Conservation (phyloP, 2,329 filamentous ascomycete genomes). For the Aspergillus texensis region DNA sequence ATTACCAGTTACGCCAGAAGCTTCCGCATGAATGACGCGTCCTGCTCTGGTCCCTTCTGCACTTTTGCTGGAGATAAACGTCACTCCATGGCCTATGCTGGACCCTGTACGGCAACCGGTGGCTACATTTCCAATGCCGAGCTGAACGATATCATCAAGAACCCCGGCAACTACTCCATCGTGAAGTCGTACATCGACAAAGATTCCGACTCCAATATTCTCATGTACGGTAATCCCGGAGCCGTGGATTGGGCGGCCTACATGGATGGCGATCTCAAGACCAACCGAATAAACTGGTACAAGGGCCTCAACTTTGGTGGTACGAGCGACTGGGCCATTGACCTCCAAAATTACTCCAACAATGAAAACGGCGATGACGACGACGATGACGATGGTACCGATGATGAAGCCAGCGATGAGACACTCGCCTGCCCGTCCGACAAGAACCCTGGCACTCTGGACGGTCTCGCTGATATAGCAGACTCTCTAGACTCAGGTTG, state of each 20-base stretch:
- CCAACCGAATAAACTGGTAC: not conserved
- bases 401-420: not conserved
- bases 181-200: not conserved
- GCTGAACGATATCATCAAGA: not conserved
- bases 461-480: not conserved
- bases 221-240: not conserved
- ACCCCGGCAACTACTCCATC: not conserved
- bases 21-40: constrained; percentile 1
- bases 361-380: not conserved
- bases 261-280: not conserved
- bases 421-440: not conserved
- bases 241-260: not conserved
- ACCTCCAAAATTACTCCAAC: not conserved
- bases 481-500: not conserved
- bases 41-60: constrained; percentile 5
- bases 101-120: not conserved
- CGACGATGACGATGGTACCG: not conserved
- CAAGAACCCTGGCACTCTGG: not conserved
- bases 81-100: not conserved
- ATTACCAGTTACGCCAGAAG: not conserved
- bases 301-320: not conserved
- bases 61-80: not conserved
- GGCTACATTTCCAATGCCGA: constrained; percentile 6
- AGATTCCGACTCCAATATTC: not conserved
- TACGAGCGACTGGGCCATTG: not conserved